Conservation (phyloP, 495 filamentous ascomycete species). For the Paragyromitra xinjiangensis region DNA sequence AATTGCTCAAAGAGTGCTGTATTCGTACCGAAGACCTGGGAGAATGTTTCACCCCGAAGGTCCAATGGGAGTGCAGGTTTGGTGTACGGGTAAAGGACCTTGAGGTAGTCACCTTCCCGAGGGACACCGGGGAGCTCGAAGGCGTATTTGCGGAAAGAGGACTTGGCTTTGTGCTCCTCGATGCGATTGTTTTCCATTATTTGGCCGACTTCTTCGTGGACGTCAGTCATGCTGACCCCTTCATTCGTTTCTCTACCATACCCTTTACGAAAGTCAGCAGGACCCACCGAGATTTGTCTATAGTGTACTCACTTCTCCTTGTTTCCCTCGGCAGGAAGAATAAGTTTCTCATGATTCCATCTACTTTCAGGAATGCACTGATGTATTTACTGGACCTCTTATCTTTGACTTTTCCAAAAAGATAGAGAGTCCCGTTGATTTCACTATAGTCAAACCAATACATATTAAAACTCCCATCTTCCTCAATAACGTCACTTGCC, state of each 20-base stretch:
- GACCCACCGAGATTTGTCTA: background rate
- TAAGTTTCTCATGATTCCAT: constrained; percentile 91
- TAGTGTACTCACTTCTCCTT: constrained; percentile 60
- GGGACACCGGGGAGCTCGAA: constrained; percentile 91
- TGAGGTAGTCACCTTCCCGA: constrained; percentile 88
- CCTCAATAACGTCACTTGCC: constrained; percentile 81
- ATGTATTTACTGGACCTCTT: constrained; percentile 79
- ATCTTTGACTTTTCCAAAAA: constrained; percentile 96
- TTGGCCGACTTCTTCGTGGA: constrained; percentile 84
- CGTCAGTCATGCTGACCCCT: constrained; percentile 86
- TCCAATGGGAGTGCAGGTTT: constrained; percentile 71
- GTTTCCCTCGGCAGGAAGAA: constrained; percentile 88
- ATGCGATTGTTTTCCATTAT: constrained; percentile 86
- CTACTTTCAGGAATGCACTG: constrained; percentile 94
- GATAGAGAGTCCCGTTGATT: constrained; percentile 86
- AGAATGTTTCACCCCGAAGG: constrained; percentile 85
- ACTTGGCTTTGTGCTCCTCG: constrained; percentile 90
- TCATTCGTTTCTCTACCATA: constrained; percentile 69
- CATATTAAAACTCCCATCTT: constrained; percentile 88
- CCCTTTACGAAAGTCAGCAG: constrained; percentile 18
- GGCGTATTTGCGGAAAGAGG: constrained; percentile 88
- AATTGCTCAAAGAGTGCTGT: constrained; percentile 97
- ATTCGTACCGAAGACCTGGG: constrained; percentile 91
- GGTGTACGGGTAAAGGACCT: constrained; percentile 91
- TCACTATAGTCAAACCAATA: constrained; percentile 98